Conservation (phyloP, 2,329 filamentous ascomycete genomes). For the Beauveria bassiana region DNA sequence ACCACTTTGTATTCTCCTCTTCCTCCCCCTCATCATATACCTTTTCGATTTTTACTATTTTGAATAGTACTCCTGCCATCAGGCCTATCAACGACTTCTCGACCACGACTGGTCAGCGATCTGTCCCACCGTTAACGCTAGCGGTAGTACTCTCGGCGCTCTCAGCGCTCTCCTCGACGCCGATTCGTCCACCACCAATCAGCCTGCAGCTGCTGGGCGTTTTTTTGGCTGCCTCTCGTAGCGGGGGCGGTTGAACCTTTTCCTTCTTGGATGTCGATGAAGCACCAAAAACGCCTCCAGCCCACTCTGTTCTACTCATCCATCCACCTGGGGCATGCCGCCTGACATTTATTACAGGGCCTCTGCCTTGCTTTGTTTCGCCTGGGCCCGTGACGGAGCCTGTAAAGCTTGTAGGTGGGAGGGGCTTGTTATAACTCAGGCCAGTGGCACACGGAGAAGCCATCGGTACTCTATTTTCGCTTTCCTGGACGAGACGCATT, state of each 20-base stretch:
- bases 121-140: neutral
- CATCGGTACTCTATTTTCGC: neutral
- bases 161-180: neutral
- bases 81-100: neutral
- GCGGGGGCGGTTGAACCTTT: neutral
- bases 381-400: neutral
- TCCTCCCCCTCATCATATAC: neutral
- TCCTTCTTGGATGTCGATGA: neutral
- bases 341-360: constrained; percentile 1
- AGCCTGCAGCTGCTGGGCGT: constrained; percentile 7
- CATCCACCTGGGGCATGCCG: constrained; percentile 1
- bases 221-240: constrained; percentile 7
- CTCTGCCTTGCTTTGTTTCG: constrained; percentile 5
- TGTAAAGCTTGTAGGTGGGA: neutral
- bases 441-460: neutral
- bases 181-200: constrained; percentile 10
- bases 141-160: neutral
- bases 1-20: neutral
- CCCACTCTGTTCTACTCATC: neutral
- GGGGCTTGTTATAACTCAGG: neutral
- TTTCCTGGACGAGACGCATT: neutral
- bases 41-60: neutral
- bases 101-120: neutral
- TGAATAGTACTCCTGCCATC: neutral
- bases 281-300: neutral